Base-by-base conservation (phyloP, 1,284 basidiomycete species). In the Phellopilus nigrolimitatus region DNA sequence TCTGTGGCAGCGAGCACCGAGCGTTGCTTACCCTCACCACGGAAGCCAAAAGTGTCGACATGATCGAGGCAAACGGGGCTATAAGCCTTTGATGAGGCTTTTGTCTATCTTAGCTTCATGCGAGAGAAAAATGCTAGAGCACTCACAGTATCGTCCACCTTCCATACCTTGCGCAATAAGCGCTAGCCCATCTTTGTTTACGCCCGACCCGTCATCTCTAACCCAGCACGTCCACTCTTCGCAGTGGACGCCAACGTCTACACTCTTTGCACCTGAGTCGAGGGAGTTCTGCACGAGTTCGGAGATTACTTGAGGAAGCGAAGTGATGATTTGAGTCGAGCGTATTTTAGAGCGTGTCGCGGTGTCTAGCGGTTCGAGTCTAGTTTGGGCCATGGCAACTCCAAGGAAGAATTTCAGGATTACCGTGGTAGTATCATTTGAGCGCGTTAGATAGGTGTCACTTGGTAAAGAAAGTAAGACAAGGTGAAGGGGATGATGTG, bases 201-300 rank as follows among this genome's bases (percentile, higher is more conserved):
- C 86, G 1, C 93, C 93, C 39, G 58, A 57, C 0, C 93, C 93
- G 63, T 95, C 78, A 67, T 97, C 93, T 58, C 78, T 75, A 4
- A 95, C 87, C 76, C 88, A 85, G 58, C 90, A 83, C 9, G 74
- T 68, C 89, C 90, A 90, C 50, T 84, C 76, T 42, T 78, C 74
- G 56, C 74, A 78, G 60, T 89, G 73, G 2, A 90, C 63, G 6
- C 84, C 81, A 51, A 89, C 67, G 47, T 87, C 78, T 51, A 89
- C 69, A 31, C 75, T 71, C 17, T 64, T 70, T 1, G 85, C 79
- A 33, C 71, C 71, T n/a, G 85, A 82, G 58, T 90, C 88, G 13
- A 89, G 69, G 1, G 89, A 78, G 64, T 97, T 97, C 63, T 94
- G 90, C 13, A 91, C 66, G 34, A 97, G 79, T 66, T 95, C 91